These are phyloP conservation scores for Hirschfeldia incana DNA, from an alignment of 345 rosid species.

Conservation along the genomic window DNA sequence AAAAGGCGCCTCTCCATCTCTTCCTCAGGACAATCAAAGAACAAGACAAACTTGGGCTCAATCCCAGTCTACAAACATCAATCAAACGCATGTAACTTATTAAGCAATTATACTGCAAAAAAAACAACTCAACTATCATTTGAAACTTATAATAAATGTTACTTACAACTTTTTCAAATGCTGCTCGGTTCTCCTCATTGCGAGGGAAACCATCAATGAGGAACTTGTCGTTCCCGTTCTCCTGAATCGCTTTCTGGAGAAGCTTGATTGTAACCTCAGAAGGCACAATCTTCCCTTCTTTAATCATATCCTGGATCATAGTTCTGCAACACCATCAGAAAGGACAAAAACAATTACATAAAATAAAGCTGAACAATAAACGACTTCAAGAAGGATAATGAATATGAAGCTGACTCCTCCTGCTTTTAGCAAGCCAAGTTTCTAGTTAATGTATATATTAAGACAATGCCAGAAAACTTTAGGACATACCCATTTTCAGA, in stretches of 20 bases:
- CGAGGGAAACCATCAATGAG: conserved; percentile 93
- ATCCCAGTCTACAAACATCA: conserved; percentile 46
- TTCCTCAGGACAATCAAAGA: conserved; percentile 55
- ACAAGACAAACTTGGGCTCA: conserved; percentile 51
- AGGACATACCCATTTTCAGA: conserved; percentile 75
- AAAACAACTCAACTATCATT: background rate
- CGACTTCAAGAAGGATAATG: background rate
- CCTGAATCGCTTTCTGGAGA: conserved; percentile 67
- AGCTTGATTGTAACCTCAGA: conserved; percentile 90
- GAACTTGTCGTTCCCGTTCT: conserved; percentile 60
- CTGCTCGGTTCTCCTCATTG: conserved; percentile 83
- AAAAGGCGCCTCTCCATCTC: conserved; percentile 73
- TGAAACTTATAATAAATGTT: background rate
- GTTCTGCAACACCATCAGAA: conserved; percentile 36
- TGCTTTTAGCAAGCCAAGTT: background rate
- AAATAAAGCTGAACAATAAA: background rate
- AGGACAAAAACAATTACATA: background rate
- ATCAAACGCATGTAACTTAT: background rate
- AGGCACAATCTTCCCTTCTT: conserved; percentile 65
- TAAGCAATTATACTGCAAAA: background rate
- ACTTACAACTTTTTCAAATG: conserved; percentile 77
- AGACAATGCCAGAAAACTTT: background rate
- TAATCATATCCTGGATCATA: conserved; percentile 63
- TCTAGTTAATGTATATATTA: background rate
- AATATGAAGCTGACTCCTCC: background rate